phyloP scores from a whole-genome alignment of 345 rosid genomes.

The Diplotaxis tenuifolia region DNA sequence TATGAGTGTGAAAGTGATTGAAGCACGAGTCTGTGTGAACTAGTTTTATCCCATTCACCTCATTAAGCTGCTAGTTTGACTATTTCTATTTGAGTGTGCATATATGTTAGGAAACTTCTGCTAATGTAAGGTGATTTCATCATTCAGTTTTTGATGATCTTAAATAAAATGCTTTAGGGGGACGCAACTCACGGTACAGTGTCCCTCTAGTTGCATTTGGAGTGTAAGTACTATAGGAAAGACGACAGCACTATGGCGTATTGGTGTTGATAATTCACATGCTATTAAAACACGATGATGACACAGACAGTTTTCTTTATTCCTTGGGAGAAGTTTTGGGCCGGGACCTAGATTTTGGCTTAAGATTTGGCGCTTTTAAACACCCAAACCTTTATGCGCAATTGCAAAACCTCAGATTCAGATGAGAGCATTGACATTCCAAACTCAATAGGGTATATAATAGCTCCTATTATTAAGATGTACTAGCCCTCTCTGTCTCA shows the following conservation, averaged over 20 bases:
- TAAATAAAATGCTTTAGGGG: too few species aligned
- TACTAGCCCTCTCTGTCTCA: conserved; percentile 11
- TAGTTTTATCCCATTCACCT: not conserved
- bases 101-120: not conserved
- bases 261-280: not conserved
- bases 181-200: too few species aligned
- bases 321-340: not conserved
- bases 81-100: not conserved
- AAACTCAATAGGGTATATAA: conserved; percentile 10
- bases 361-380: not conserved
- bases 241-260: too few species aligned
- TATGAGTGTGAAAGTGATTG: conserved; percentile 33
- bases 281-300: not conserved
- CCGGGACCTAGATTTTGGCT: not conserved
- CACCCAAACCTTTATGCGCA: too few species aligned
- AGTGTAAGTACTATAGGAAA: too few species aligned
- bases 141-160: not conserved
- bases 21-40: conserved; percentile 10
- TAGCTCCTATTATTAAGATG: not conserved
- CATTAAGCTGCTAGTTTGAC: not conserved
- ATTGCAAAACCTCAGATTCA: too few species aligned
- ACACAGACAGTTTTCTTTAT: not conserved
- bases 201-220: too few species aligned
- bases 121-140: not conserved
- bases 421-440: not conserved